phyloP scores from a whole-genome alignment of 345 rosid species.

The Rhizophora apiculata region DNA sequence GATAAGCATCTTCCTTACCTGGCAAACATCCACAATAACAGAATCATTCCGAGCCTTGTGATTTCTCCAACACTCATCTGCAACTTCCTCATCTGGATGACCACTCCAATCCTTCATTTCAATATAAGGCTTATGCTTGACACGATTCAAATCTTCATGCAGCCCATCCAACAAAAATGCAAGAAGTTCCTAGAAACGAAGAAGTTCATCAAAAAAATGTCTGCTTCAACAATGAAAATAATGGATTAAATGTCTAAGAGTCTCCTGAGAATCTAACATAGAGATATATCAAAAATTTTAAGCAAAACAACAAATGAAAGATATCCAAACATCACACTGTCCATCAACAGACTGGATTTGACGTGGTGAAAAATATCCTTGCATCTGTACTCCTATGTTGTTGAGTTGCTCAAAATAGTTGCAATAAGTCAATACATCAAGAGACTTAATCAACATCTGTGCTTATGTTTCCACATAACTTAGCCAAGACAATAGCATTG shows the following conservation, averaged over 20 bases:
- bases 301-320: too few species aligned
- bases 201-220: neutral
- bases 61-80: constrained; percentile 80
- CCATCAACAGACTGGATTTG: too few species aligned
- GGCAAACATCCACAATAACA: constrained; percentile 93
- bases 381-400: too few species aligned
- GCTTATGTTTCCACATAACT: neutral
- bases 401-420: too few species aligned
- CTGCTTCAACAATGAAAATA: neutral
- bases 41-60: constrained; percentile 96
- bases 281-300: too few species aligned
- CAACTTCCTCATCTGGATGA: constrained; percentile 83
- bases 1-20: constrained; percentile 42
- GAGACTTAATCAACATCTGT: neutral
- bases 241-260: neutral
- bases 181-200: constrained; percentile 64
- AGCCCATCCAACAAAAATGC: constrained; percentile 88
- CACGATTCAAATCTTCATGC: constrained; percentile 95
- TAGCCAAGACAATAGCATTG: neutral
- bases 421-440: neutral
- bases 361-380: too few species aligned
- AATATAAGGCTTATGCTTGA: constrained; percentile 77
- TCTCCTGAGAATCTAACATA: neutral
- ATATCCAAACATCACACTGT: too few species aligned
- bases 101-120: constrained; percentile 80